A percentile compares a stretch with the other conserved stretches of the same genome.
These are phyloP conservation scores for Dichotomocladium elegans DNA, from an alignment of 371 early-diverging fungal species.

Conservation along the genomic window DNA sequence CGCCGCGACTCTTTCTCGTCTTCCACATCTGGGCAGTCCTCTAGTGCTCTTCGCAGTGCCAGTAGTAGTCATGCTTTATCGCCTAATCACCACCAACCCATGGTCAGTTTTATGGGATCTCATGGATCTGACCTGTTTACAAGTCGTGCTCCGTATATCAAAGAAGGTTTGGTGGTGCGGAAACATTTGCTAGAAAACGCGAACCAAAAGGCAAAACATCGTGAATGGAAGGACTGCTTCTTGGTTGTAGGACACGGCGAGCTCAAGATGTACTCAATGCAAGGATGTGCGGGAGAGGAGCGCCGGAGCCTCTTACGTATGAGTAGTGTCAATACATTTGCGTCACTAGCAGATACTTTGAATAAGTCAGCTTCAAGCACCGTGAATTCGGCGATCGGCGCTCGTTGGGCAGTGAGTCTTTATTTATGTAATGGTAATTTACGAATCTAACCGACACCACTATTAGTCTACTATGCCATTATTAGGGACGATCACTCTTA, in stretches of 20 bases:
- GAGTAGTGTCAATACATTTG: conserved; percentile 17
- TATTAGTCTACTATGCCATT: conserved; percentile 18
- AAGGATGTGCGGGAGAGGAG: conserved; percentile 7
- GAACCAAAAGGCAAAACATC: conserved; percentile 76
- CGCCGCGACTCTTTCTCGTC: conserved; percentile 21
- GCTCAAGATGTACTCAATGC: conserved; percentile 70
- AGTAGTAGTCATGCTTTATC: conserved; percentile 1
- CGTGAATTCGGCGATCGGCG: not conserved
- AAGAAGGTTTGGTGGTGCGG: conserved; percentile 80
- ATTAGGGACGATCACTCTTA: conserved; percentile 62
- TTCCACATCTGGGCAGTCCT: conserved; percentile 10
- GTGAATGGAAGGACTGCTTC: conserved; percentile 82
- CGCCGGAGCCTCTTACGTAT: conserved; percentile 30
- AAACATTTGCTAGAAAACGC: conserved; percentile 79
- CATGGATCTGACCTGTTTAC: conserved; percentile 23
- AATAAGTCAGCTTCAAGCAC: conserved; percentile 3
- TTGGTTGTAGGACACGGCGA: conserved; percentile 73
- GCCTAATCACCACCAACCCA: conserved; percentile 15
- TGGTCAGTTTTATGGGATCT: conserved; percentile 18
- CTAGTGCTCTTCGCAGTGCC: conserved; percentile 2
- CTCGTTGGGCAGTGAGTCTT: conserved; percentile 11
- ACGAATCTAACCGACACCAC: not conserved
- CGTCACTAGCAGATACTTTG: conserved; percentile 43
- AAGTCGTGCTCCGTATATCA: conserved; percentile 44
- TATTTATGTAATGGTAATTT: not conserved